These are phyloP conservation scores for Candida tallmaniae DNA, from an alignment of 805 yeast genomes.

Conservation along the genomic window DNA sequence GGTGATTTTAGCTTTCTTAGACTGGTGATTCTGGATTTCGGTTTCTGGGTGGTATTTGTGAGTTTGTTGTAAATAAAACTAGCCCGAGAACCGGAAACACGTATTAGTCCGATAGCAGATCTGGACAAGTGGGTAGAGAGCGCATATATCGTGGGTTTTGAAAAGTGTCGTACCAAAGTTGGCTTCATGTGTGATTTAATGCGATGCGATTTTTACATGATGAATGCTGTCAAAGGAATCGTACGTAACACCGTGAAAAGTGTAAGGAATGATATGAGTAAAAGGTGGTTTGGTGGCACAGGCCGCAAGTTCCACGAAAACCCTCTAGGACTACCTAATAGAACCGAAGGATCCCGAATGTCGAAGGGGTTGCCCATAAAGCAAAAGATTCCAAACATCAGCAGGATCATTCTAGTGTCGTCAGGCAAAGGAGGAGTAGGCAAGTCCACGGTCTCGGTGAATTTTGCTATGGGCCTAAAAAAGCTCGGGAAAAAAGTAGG, in stretches of 20 bases:
- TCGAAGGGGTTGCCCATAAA: slow-evolving; percentile 54
- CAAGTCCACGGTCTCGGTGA: slow-evolving; percentile 69
- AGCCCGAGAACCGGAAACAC: slow-evolving; percentile 74
- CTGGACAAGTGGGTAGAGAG: slow-evolving; percentile 77
- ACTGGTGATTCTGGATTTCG: slow-evolving; percentile 51
- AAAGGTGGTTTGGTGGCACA: background rate
- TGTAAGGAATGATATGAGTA: background rate
- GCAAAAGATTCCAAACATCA: slow-evolving; percentile 55
- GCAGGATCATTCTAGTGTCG: slow-evolving; percentile 58
- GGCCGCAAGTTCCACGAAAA: slow-evolving; percentile 32
- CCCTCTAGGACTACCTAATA: slow-evolving; percentile 36
- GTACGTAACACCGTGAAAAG: background rate
- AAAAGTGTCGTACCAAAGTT: too few relatives aligned
- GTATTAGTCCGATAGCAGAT: slow-evolving; percentile 82
- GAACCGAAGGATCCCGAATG: slow-evolving; percentile 26
- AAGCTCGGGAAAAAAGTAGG: slow-evolving; percentile 56
- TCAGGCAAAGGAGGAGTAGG: slow-evolving; percentile 85
- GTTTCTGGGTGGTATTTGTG: slow-evolving; percentile 35
- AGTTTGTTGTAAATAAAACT: slow-evolving; percentile 40
- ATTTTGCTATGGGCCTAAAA: slow-evolving; percentile 61
- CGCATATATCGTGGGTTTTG: slow-evolving; percentile 77
- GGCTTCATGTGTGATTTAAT: too few relatives aligned
- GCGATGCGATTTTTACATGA: too few relatives aligned
- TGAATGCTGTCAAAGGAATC: too few relatives aligned
- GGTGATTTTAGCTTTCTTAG: slow-evolving; percentile 55